phyloP scores from a whole-genome alignment of 257 asterid genomes.

The Plantago ovata region DNA sequence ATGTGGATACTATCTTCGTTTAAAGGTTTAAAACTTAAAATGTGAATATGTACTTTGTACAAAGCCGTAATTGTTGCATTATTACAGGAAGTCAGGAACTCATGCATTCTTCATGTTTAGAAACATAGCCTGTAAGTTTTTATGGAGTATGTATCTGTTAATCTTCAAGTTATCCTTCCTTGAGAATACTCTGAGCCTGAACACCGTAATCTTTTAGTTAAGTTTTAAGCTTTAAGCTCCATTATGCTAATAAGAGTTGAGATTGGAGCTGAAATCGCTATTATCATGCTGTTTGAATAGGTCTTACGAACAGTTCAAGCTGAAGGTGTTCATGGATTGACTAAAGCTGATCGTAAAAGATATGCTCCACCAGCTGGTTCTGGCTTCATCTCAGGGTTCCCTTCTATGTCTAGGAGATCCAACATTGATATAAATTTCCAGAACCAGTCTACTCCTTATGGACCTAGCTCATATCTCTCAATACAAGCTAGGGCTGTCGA shows the following conservation, averaged over 20 bases:
- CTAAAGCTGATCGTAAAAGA: conserved; percentile 60
- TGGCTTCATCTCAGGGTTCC: conserved; percentile 90
- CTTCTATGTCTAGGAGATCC: conserved; percentile 69
- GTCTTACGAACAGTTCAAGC: conserved; percentile 82
- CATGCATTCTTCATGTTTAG: too few species aligned
- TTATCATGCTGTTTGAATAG: conserved; percentile 31
- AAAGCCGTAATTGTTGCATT: too few species aligned
- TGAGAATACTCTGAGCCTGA: too few species aligned
- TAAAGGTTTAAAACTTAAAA: too few species aligned
- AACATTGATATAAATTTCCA: conserved; percentile 45
- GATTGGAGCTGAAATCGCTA: conserved; percentile 5
- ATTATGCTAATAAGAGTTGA: neutral
- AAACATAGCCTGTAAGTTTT: too few species aligned
- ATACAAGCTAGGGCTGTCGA: conserved; percentile 85
- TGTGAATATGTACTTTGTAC: too few species aligned
- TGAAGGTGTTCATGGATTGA: conserved; percentile 76
- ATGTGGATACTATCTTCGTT: too few species aligned
- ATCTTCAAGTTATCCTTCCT: too few species aligned
- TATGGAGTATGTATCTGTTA: neutral
- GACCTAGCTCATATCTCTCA: conserved; percentile 81
- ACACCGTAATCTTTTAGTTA: too few species aligned
- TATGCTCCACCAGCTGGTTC: conserved; percentile 97
- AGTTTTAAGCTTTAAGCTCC: neutral
- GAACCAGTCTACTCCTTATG: conserved; percentile 54
- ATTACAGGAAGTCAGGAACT: too few species aligned